A percentile compares a stretch with the other conserved stretches of the same genome.
phyloP scores from a whole-genome alignment of 2,329 filamentous ascomycete species.

The Emericellopsis cladophorae region DNA sequence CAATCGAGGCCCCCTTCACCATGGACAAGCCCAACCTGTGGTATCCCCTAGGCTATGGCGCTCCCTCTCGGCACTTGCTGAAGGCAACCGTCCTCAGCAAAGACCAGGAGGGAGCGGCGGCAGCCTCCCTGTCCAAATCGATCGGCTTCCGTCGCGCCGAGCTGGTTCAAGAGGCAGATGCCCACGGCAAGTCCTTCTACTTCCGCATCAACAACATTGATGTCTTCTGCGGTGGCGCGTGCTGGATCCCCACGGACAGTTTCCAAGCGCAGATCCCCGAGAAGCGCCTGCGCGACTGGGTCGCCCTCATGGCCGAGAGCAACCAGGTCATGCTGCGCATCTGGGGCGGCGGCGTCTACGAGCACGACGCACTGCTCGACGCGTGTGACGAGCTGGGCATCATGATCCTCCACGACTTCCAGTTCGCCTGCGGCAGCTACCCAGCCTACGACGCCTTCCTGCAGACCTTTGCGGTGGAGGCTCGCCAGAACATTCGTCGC shows the following conservation, averaged over 20 bases:
- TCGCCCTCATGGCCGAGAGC: slow-evolving; percentile 56
- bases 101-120: slow-evolving; percentile 11
- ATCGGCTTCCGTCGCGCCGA: slow-evolving; percentile 51
- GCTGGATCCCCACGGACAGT: slow-evolving; percentile 69
- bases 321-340: slow-evolving; percentile 67
- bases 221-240: slow-evolving; percentile 62
- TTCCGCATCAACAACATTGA: slow-evolving; percentile 62
- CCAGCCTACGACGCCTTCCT: slow-evolving; percentile 50
- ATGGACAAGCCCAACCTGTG: slow-evolving; percentile 44
- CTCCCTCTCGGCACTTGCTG: slow-evolving; percentile 55
- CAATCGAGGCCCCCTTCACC: slow-evolving; percentile 40
- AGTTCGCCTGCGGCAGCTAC: slow-evolving; percentile 62
- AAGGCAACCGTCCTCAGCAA: slow-evolving; percentile 38
- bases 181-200: slow-evolving; percentile 60
- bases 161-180: slow-evolving; percentile 39
- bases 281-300: slow-evolving; percentile 55
- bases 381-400: slow-evolving; percentile 61
- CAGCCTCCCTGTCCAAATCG: slow-evolving; percentile 42
- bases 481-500: slow-evolving; percentile 45
- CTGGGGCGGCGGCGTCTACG: slow-evolving; percentile 63
- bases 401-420: slow-evolving; percentile 70
- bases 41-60: slow-evolving; percentile 60
- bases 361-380: slow-evolving; percentile 56
- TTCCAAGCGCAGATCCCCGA: slow-evolving; percentile 54
- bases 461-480: slow-evolving; percentile 47